These are phyloP conservation scores for Agarophyton chilense DNA, from an alignment of 23 red algal genomes.

Conservation along the genomic window DNA sequence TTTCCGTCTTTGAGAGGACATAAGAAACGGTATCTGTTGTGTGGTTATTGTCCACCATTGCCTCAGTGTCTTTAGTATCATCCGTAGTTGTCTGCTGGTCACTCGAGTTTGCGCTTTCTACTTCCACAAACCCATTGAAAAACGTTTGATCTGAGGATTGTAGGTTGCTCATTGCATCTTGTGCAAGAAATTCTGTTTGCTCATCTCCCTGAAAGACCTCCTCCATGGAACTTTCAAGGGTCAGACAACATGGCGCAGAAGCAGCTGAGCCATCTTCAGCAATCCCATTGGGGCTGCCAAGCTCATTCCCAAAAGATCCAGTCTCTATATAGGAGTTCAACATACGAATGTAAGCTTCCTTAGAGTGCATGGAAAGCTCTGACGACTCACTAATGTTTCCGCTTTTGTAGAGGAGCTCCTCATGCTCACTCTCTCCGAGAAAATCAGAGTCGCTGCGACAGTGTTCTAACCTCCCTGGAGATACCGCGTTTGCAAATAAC, in stretches of 20 bases:
- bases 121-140: too few species aligned
- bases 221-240: neutral
- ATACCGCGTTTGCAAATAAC: neutral
- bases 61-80: neutral
- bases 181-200: neutral
- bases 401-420: neutral
- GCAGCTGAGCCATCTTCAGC: neutral
- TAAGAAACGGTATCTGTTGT: neutral
- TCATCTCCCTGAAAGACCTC: neutral
- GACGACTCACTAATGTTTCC: constrained; percentile 6
- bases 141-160: too few species aligned
- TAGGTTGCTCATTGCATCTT: neutral
- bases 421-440: neutral
- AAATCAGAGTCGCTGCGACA: neutral
- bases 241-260: neutral
- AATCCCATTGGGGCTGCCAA: neutral
- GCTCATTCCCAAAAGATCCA: neutral
- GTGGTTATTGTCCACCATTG: neutral
- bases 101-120: neutral
- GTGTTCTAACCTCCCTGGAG: neutral
- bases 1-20: neutral
- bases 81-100: neutral
- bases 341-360: constrained; percentile 4
- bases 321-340: constrained; percentile 1
- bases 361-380: constrained; percentile 18